phyloP scores from a whole-genome alignment of 106 monocot genomes.

The Ottelia alismoides region DNA sequence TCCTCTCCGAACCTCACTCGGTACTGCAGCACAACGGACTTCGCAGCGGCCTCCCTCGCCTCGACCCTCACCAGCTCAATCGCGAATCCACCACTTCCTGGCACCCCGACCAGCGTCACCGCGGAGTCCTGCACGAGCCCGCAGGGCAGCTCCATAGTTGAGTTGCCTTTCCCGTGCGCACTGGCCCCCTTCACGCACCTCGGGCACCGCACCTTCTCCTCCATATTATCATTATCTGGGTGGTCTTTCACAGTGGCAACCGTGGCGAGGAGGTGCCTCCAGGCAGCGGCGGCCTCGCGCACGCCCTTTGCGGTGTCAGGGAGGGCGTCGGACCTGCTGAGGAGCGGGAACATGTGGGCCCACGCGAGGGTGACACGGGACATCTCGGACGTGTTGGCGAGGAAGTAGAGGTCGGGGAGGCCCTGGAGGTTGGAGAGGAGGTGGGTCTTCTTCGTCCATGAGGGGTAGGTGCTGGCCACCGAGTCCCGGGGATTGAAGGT shows the following conservation, averaged over 20 bases:
- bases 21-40: slow-evolving; percentile 26
- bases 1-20: slow-evolving; percentile 38
- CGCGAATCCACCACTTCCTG: slow-evolving; percentile 18
- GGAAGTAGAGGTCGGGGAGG: slow-evolving; percentile 22
- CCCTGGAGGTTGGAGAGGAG: slow-evolving; percentile 22
- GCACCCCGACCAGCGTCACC: slow-evolving; percentile 46
- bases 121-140: slow-evolving; percentile 60
- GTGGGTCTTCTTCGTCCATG: slow-evolving; percentile 3
- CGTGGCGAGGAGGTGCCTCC: slow-evolving; percentile 18
- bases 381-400: not conserved
- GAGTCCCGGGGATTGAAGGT: too few relatives aligned
- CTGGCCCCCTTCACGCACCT: slow-evolving; percentile 10
- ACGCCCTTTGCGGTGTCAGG: slow-evolving; percentile 36
- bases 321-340: slow-evolving; percentile 54
- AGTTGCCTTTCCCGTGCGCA: too few relatives aligned
- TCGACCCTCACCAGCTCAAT: slow-evolving; percentile 37
- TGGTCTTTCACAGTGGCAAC: not conserved
- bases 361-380: slow-evolving; percentile 16
- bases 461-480: not conserved
- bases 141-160: slow-evolving; percentile 37
- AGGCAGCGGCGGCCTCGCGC: slow-evolving; percentile 41
- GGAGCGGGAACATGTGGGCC: slow-evolving; percentile 36
- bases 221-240: too few relatives aligned
- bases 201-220: slow-evolving; percentile 15
- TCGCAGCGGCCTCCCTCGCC: not conserved